These are phyloP conservation scores for Colletotrichum sp. DNA, from an alignment of 2,329 filamentous ascomycete genomes.

Conservation along the genomic window DNA sequence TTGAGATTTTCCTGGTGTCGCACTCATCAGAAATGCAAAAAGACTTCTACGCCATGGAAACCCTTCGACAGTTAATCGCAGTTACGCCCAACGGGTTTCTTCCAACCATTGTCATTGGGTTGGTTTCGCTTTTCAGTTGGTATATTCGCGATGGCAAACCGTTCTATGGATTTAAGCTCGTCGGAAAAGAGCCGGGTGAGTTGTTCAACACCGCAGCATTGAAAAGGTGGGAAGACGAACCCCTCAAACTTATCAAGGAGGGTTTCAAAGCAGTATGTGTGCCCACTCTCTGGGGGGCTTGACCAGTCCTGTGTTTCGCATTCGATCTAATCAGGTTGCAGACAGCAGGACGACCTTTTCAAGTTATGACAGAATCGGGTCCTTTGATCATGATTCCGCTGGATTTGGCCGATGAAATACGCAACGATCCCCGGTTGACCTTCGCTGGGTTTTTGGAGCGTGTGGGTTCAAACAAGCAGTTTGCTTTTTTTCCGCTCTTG, in stretches of 20 bases:
- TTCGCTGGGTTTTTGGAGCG: not conserved
- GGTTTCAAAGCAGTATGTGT: not conserved
- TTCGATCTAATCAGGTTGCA: not conserved
- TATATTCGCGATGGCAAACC: not conserved
- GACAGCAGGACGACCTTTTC: not conserved
- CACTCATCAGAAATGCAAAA: not conserved
- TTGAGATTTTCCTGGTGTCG: not conserved
- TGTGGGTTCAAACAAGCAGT: not conserved
- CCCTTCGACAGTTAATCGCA: not conserved
- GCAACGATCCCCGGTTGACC: not conserved
- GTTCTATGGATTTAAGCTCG: not conserved
- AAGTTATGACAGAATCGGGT: not conserved
- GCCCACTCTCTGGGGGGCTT: rapidly evolving
- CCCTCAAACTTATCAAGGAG: rapidly evolving
- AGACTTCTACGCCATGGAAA: not conserved
- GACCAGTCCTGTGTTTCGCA: not conserved
- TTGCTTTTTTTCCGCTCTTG: rapidly evolving
- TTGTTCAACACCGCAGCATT: not conserved
- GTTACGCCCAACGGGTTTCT: not conserved
- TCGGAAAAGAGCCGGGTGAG: not conserved
- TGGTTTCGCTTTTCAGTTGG: not conserved
- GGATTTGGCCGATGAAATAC: not conserved
- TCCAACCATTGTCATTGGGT: not conserved
- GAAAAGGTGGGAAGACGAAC: not conserved
- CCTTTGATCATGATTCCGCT: not conserved